These are phyloP conservation scores for Peltaster fructicola DNA, from an alignment of 2,329 filamentous ascomycete species.

Conservation along the genomic window DNA sequence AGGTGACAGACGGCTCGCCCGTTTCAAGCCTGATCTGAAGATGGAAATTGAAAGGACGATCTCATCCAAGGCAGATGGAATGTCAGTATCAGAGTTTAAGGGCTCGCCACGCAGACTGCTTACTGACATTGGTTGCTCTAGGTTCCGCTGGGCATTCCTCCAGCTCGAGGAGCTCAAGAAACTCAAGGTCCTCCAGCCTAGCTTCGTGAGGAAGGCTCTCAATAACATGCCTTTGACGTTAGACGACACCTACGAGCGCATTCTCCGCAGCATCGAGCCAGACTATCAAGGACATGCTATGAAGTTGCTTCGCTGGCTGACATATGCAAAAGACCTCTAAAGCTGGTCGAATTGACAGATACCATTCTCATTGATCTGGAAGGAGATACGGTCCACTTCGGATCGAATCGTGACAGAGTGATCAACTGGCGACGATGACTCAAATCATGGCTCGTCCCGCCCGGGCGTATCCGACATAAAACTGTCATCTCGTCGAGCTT, in stretches of 20 bases:
- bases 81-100: constrained; percentile 7
- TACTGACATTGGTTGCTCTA: constrained; percentile 3
- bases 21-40: constrained; percentile 5
- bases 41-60: constrained; percentile 9
- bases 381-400: too few species aligned
- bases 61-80: constrained; percentile 9
- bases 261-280: constrained; percentile 7
- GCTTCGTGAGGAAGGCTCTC: constrained; percentile 6
- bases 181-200: constrained; percentile 7
- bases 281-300: constrained; percentile 5
- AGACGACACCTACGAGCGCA: constrained; percentile 13
- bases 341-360: constrained; percentile 9
- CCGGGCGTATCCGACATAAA: too few species aligned
- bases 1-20: constrained; percentile 5
- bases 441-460: too few species aligned
- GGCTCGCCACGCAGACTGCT: not conserved
- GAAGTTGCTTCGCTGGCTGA: constrained; percentile 9
- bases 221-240: constrained; percentile 9
- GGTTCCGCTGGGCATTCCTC: constrained; percentile 14
- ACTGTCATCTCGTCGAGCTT: too few species aligned
- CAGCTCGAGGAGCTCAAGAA: constrained; percentile 12
- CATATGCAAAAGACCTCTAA: constrained; percentile 8
- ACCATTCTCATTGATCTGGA: constrained; percentile 7
- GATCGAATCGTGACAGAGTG: too few species aligned
- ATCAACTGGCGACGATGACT: too few species aligned